phyloP scores from a whole-genome alignment of 805 yeast genomes.

The Teunomyces pallodes region DNA sequence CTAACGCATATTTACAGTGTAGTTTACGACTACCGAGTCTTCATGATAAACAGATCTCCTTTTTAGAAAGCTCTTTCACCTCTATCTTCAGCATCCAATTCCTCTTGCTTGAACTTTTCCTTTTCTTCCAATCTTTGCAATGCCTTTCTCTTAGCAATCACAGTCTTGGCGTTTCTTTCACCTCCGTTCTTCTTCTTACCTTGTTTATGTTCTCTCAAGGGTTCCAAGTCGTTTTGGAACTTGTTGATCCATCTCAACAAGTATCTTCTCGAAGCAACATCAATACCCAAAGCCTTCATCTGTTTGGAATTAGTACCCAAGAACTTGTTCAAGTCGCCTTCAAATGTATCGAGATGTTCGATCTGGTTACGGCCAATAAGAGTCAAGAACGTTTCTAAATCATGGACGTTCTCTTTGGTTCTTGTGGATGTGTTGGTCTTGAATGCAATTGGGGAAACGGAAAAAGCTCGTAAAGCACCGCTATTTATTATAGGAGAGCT shows the following conservation, averaged over 20 bases:
- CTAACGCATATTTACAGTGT: not conserved
- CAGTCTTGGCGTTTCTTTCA: conserved; percentile 67
- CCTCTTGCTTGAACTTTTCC: conserved; percentile 36
- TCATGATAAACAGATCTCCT: too few species aligned
- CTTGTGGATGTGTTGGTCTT: conserved; percentile 52
- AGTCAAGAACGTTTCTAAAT: conserved; percentile 68
- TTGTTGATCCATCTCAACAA: conserved; percentile 71
- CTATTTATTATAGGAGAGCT: not conserved
- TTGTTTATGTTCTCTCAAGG: conserved; percentile 52
- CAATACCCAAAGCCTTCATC: conserved; percentile 77
- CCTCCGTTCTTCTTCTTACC: conserved; percentile 85
- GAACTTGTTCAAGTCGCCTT: conserved; percentile 55
- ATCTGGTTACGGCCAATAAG: conserved; percentile 73
- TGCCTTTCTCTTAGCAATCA: conserved; percentile 56
- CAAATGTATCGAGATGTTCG: conserved; percentile 69
- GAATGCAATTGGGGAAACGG: conserved; percentile 17
- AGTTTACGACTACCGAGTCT: not conserved
- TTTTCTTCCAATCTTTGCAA: conserved; percentile 55
- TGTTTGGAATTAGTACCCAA: conserved; percentile 52
- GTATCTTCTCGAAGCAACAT: conserved; percentile 67
- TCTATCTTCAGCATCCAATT: conserved; percentile 40
- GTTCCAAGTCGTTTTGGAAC: conserved; percentile 53
- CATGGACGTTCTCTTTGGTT: conserved; percentile 48
- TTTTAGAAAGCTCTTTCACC: conserved; percentile 41
- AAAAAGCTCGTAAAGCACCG: conserved; percentile 7